Evolutionary conservation across 805 yeast genomes (phyloP).

Genomic region (Schwanniomyces pseudopolymorphus): DNA sequence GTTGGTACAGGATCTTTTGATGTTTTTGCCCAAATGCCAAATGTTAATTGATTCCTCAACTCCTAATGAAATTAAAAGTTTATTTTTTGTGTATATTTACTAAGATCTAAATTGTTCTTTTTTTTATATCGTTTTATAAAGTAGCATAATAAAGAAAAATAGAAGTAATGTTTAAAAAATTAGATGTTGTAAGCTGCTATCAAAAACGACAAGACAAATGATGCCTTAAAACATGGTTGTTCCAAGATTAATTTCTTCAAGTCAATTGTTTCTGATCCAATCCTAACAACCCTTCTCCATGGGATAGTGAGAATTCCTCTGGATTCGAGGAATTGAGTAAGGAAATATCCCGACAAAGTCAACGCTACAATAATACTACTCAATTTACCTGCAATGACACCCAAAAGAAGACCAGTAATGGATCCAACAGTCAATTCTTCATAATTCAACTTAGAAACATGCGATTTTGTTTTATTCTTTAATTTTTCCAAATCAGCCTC

Average conservation of each 20-base stretch:
- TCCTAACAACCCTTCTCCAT: conserved; percentile 33
- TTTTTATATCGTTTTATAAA: conserved; percentile 1
- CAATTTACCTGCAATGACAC: conserved; percentile 61
- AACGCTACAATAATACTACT: conserved; percentile 52
- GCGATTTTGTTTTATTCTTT: background rate
- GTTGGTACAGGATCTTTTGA: conserved; percentile 98
- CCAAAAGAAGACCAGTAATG: conserved; percentile 57
- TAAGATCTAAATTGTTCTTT: conserved; percentile 1
- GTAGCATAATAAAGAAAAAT: background rate
- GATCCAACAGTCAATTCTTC: conserved; percentile 65
- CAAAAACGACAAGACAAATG: conserved; percentile 53
- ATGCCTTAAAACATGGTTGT: conserved; percentile 60
- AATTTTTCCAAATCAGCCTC: background rate
- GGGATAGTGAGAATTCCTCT: conserved; percentile 52
- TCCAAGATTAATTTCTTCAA: conserved; percentile 52
- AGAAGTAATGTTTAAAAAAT: background rate
- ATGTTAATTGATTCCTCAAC: background rate
- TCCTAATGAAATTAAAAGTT: background rate
- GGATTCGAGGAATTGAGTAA: conserved; percentile 54
- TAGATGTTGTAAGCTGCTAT: conserved; percentile 57
- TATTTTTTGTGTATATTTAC: conserved; percentile 2
- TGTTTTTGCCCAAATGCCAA: conserved; percentile 51
- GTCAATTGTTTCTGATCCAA: conserved; percentile 41
- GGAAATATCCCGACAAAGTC: conserved; percentile 44
- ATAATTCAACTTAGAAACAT: conserved; percentile 41